Conservation (phyloP, 768 basidiomycete species). For the Rhizopogon vesiculosus region DNA sequence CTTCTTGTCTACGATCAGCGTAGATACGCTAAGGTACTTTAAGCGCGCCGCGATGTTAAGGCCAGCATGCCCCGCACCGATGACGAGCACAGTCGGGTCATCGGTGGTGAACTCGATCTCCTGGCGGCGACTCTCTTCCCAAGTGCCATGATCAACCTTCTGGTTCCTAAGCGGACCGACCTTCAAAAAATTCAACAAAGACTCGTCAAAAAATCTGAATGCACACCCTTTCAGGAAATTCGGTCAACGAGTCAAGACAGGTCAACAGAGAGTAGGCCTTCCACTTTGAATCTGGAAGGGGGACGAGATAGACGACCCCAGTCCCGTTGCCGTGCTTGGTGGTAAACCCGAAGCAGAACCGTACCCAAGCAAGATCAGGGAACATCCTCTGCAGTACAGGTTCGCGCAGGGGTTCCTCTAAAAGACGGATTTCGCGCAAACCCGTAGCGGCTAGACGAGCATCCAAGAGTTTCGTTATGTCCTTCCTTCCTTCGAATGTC, state of each 20-base stretch:
- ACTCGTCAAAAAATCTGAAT: not conserved
- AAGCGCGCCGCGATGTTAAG: conserved; percentile 63
- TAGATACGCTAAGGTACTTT: conserved; percentile 50
- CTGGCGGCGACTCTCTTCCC: conserved; percentile 41
- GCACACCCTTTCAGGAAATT: conserved; percentile 43
- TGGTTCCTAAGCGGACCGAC: no score
- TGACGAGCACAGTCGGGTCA: conserved; percentile 54
- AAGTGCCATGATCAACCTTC: conserved; percentile 44
- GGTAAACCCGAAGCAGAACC: conserved; percentile 51
- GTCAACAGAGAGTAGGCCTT: conserved; percentile 59
- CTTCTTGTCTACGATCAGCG: conserved; percentile 54
- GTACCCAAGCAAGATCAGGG: conserved; percentile 54
- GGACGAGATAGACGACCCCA: conserved; percentile 52
- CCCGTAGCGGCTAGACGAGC: conserved; percentile 32
- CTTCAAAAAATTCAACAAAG: not conserved
- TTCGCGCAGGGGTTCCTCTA: conserved; percentile 17
- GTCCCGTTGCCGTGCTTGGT: conserved; percentile 43
- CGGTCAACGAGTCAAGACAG: conserved; percentile 53
- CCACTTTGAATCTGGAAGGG: conserved; percentile 42
- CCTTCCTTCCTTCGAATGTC: conserved; percentile 36
- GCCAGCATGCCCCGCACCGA: conserved; percentile 63
- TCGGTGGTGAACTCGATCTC: conserved; percentile 41
- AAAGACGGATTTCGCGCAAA: conserved; percentile 13
- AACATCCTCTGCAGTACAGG: conserved; percentile 35
- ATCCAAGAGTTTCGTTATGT: conserved; percentile 34